Evolutionary conservation across 1,284 basidiomycete species (phyloP).

Genomic region (Wolfiporia cocos): DNA sequence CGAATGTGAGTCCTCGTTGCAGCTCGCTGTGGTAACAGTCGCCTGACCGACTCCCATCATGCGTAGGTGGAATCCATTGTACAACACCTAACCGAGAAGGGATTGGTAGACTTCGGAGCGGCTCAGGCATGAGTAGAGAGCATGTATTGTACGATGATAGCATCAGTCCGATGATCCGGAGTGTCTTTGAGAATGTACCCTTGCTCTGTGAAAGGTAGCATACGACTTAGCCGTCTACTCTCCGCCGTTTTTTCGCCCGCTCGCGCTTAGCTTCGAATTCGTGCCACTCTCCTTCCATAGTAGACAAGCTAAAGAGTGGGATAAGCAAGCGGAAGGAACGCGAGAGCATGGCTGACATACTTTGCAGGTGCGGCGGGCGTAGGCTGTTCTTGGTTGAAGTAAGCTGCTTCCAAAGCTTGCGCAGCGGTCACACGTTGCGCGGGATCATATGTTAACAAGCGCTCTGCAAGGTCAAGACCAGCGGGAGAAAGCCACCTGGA

Average conservation of each 20-base stretch:
- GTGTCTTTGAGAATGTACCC: too few species aligned
- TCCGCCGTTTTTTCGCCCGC: conserved; percentile 68
- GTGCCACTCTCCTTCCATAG: conserved; percentile 91
- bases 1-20: conserved; percentile 54
- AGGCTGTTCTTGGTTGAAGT: conserved; percentile 82
- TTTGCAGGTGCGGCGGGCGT: conserved; percentile 68
- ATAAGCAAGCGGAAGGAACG: conserved; percentile 12
- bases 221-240: conserved; percentile 36
- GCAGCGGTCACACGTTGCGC: conserved; percentile 68
- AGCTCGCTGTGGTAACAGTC: neutral
- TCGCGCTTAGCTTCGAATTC: conserved; percentile 87
- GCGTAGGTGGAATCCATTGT: conserved; percentile 74
- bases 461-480: conserved; percentile 81
- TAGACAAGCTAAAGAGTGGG: conserved; percentile 46
- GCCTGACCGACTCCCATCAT: neutral
- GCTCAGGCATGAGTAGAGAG: conserved; percentile 23
- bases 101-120: conserved; percentile 41
- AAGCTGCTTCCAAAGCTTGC: conserved; percentile 76
- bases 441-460: conserved; percentile 83
- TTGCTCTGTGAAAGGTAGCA: too few species aligned
- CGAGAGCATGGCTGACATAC: conserved; percentile 40
- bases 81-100: conserved; percentile 68
- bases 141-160: conserved; percentile 18
- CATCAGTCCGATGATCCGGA: conserved; percentile 14
- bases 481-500: conserved; percentile 76